Conservation (phyloP, 257 asterid genomes). For the Capsicum baccatum region DNA sequence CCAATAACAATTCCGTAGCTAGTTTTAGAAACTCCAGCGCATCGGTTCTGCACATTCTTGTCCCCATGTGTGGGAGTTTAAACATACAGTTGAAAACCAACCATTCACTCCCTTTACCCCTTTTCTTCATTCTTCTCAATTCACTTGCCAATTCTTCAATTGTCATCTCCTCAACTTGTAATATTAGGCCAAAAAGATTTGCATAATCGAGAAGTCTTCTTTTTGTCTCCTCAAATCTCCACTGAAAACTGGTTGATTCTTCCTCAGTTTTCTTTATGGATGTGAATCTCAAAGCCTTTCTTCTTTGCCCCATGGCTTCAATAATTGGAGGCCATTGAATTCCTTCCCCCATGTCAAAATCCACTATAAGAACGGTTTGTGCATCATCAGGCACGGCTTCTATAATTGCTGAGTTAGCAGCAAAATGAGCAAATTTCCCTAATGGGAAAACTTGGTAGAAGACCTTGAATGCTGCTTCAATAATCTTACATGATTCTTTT, state of each 20-base stretch:
- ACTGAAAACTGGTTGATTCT: constrained; percentile 32
- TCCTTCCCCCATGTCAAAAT: constrained; percentile 50
- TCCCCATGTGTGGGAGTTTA: constrained; percentile 72
- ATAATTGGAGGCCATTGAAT: constrained; percentile 61
- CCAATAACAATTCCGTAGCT: constrained; percentile 46
- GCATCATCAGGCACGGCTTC: constrained; percentile 42
- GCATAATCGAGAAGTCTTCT: constrained; percentile 58
- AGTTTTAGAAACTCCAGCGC: constrained; percentile 50
- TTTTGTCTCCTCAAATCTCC: constrained; percentile 61
- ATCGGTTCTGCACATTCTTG: constrained; percentile 41
- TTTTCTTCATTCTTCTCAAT: constrained; percentile 40
- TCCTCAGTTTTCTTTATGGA: constrained; percentile 49
- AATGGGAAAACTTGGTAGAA: constrained; percentile 48
- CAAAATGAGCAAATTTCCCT: constrained; percentile 49
- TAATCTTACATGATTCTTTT: constrained; percentile 58
- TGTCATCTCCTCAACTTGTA: constrained; percentile 55
- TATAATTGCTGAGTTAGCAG: constrained; percentile 47
- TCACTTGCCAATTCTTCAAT: constrained; percentile 46
- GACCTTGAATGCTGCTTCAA: constrained; percentile 53
- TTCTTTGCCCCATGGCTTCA: constrained; percentile 50
- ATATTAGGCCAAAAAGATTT: constrained; percentile 39
- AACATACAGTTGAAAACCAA: constrained; percentile 71
- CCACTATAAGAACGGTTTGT: constrained; percentile 38
- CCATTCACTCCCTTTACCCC: constrained; percentile 50
- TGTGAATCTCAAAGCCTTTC: constrained; percentile 53